Conservation (phyloP, 2,329 filamentous ascomycete species). For the Ophiocordyceps camponoti-saundersi region DNA sequence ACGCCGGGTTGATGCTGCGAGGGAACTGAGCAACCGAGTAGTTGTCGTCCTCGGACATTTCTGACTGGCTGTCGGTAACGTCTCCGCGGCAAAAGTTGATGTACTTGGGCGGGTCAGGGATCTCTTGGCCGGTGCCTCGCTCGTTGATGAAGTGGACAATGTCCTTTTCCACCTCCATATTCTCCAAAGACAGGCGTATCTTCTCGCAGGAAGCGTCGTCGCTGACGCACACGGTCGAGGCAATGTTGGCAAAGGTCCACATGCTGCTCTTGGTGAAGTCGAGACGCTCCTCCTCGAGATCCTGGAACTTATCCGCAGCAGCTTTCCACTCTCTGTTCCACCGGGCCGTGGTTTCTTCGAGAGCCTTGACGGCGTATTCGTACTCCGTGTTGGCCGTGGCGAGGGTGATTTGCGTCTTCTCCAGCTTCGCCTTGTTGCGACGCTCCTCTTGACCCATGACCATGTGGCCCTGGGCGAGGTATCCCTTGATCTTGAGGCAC, state of each 20-base stretch:
- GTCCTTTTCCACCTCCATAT: constrained; percentile 93
- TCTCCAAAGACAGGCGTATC: constrained; percentile 79
- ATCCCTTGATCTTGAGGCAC: constrained; percentile 95
- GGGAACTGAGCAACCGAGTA: constrained; percentile 96
- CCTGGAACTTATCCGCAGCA: constrained; percentile 97
- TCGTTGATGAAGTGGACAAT: constrained; percentile 80
- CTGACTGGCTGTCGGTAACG: constrained; percentile 62
- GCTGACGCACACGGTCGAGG: constrained; percentile 93
- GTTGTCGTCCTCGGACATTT: constrained; percentile 67
- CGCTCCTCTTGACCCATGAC: constrained; percentile 99
- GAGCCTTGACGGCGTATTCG: constrained; percentile 75
- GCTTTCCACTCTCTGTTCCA: constrained; percentile 99
- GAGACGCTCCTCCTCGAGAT: constrained; percentile 88
- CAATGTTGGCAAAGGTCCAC: constrained; percentile 95
- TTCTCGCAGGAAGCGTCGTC: constrained; percentile 96
- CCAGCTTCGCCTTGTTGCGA: constrained; percentile 95
- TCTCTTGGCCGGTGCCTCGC: constrained; percentile 84
- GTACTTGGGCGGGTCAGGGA: constrained; percentile 90
- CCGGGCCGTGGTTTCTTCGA: constrained; percentile 85
- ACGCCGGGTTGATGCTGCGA: constrained; percentile 85
- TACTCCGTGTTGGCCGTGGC: constrained; percentile 86
- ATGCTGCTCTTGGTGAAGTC: constrained; percentile 97
- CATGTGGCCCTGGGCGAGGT: constrained; percentile 97
- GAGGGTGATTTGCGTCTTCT: constrained; percentile 95
- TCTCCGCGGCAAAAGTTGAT: constrained; percentile 97